Evolutionary conservation across 768 basidiomycete genomes (phyloP).

Genomic region (Cyathus striatus): DNA sequence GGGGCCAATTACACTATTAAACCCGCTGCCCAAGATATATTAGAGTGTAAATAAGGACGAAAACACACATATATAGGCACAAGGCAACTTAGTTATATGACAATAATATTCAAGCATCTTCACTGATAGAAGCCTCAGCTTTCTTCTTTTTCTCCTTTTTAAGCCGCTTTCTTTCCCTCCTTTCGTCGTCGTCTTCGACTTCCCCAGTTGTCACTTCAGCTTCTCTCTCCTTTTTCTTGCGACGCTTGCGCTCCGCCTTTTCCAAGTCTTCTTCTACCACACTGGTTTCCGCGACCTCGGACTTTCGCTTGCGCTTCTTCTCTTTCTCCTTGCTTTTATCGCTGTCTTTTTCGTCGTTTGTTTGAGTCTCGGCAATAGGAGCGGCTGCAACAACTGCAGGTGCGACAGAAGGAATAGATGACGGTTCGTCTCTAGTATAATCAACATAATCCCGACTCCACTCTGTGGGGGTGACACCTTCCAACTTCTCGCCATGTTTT

Average conservation of each 20-base stretch:
- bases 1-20: too few species aligned
- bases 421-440: constrained; percentile 65
- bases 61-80: too few species aligned
- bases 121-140: constrained; percentile 35
- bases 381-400: constrained; percentile 9
- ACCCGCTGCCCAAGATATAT: too few species aligned
- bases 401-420: constrained; percentile 14
- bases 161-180: constrained; percentile 58
- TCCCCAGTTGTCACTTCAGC: constrained; percentile 37
- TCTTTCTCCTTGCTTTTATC: too few species aligned
- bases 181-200: constrained; percentile 52
- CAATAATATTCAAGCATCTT: constrained; percentile 13
- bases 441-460: constrained; percentile 96
- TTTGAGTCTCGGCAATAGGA: constrained; percentile 11
- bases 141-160: constrained; percentile 66
- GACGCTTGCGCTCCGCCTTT: constrained; percentile 51
- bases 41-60: too few species aligned
- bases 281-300: constrained; percentile 41
- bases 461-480: constrained; percentile 80
- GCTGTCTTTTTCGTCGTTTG: constrained; percentile 10
- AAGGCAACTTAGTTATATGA: too few species aligned
- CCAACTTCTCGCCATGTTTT: constrained; percentile 88
- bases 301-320: constrained; percentile 84
- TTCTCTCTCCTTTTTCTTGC: constrained; percentile 60
- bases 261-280: constrained; percentile 33